Percentiles rank a stretch among this genome's conserved stretches.
Evolutionary conservation across 345 rosid species (phyloP).

Genomic region (Eucalyptus paniculata): DNA sequence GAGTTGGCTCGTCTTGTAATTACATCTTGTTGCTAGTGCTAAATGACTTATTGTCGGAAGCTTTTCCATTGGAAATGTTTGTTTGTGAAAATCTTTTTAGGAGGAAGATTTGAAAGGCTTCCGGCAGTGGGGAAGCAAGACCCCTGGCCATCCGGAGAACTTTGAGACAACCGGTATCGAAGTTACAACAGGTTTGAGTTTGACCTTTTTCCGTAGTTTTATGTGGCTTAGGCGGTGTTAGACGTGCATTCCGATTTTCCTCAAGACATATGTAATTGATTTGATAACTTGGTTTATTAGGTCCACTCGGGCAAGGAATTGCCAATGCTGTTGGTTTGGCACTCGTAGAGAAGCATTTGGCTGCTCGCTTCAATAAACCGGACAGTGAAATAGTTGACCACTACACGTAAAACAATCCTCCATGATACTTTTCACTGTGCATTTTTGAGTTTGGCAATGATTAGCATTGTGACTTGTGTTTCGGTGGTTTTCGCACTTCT

Average conservation of each 20-base stretch:
- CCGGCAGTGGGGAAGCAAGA: conserved; percentile 92
- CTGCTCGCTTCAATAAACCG: conserved; percentile 85
- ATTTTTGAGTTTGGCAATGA: background rate
- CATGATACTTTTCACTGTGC: background rate
- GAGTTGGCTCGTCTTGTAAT: background rate
- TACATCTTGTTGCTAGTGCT: background rate
- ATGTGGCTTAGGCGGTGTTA: background rate
- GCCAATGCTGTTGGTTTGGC: conserved; percentile 97
- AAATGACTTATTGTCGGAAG: background rate
- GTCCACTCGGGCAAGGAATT: conserved; percentile 92
- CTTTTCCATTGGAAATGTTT: background rate
- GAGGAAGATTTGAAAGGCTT: conserved; percentile 86
- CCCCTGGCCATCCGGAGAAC: conserved; percentile 99
- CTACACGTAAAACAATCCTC: conserved; percentile 53
- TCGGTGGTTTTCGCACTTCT: background rate
- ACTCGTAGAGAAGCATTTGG: conserved; percentile 82
- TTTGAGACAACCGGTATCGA: conserved; percentile 97
- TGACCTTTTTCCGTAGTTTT: background rate
- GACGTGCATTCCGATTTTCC: background rate
- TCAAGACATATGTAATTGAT: background rate
- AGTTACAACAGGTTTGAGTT: conserved; percentile 84
- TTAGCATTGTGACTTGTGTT: background rate
- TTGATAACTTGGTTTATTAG: conserved; percentile 13
- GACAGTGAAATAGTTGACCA: conserved; percentile 75
- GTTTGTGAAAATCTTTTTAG: conserved; percentile 14